phyloP scores from a whole-genome alignment of 2,329 filamentous ascomycete genomes.

The Aspergillus sp. region DNA sequence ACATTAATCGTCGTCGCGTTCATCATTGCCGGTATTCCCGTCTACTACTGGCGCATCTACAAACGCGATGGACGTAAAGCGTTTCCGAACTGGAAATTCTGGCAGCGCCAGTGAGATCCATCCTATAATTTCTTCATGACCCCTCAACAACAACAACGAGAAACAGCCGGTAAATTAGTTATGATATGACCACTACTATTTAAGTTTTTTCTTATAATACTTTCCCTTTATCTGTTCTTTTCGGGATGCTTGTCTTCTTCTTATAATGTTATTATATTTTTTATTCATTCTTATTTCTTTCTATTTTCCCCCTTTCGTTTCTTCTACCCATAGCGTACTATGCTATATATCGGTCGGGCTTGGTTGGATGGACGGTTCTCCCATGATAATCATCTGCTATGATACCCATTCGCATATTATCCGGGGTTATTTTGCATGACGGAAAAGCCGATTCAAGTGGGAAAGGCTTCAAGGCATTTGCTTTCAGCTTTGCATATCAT shows the following conservation, averaged over 20 bases:
- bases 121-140: neutral
- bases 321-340: neutral
- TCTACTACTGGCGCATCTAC: conserved; percentile 85
- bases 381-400: neutral
- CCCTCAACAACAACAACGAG: neutral
- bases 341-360: neutral
- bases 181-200: conserved; percentile 1
- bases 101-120: conserved; percentile 33
- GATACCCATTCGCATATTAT: conserved; percentile 9
- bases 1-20: conserved; percentile 85
- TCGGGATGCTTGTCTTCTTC: neutral
- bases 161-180: neutral
- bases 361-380: neutral
- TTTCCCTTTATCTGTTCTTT: neutral
- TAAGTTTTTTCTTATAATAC: neutral
- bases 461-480: neutral
- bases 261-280: neutral
- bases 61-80: conserved; percentile 56
- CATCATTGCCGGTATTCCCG: conserved; percentile 76
- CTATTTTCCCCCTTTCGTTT: neutral
- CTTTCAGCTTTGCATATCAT: neutral
- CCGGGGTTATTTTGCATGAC: neutral
- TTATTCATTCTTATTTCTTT: neutral
- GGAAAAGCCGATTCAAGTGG: neutral
- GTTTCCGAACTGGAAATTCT: conserved; percentile 47